These are phyloP conservation scores for Penicillium herquei DNA, from an alignment of 495 filamentous ascomycete genomes.

Conservation along the genomic window DNA sequence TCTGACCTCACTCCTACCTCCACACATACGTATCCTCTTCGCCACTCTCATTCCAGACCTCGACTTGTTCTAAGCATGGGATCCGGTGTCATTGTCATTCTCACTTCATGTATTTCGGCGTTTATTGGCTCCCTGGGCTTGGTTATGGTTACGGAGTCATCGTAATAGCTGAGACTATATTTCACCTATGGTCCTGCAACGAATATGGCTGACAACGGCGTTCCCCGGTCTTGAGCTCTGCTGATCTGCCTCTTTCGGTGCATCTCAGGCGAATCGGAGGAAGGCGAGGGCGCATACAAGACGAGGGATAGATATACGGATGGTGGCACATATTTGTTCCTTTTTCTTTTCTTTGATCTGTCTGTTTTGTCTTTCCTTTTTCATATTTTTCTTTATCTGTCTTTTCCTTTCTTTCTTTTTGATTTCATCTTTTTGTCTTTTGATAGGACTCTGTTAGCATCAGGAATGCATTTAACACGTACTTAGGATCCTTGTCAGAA, in stretches of 20 bases:
- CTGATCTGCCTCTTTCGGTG: constrained; percentile 9
- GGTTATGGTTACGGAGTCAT: background rate
- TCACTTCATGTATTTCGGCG: background rate
- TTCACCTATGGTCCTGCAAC: background rate
- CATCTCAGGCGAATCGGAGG: constrained; percentile 2
- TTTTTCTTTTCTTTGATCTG: background rate
- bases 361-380: background rate
- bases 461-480: constrained; percentile 1
- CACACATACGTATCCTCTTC: background rate
- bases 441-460: constrained; percentile 1
- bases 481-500: too few relatives aligned
- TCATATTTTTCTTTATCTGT: background rate
- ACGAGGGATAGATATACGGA: constrained; percentile 14
- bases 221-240: constrained; percentile 4
- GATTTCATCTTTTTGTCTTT: constrained; percentile 1
- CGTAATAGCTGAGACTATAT: background rate
- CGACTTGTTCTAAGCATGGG: background rate
- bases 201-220: background rate
- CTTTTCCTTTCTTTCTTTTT: background rate
- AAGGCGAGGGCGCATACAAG: constrained; percentile 5
- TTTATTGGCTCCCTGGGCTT: background rate
- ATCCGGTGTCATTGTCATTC: background rate
- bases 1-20: background rate
- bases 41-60: background rate
- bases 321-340: constrained; percentile 6